Percentiles rank a stretch among this genome's conserved stretches.
These are phyloP conservation scores for Colletotrichum incanum DNA, from an alignment of 2,329 filamentous ascomycete species.

Conservation along the genomic window DNA sequence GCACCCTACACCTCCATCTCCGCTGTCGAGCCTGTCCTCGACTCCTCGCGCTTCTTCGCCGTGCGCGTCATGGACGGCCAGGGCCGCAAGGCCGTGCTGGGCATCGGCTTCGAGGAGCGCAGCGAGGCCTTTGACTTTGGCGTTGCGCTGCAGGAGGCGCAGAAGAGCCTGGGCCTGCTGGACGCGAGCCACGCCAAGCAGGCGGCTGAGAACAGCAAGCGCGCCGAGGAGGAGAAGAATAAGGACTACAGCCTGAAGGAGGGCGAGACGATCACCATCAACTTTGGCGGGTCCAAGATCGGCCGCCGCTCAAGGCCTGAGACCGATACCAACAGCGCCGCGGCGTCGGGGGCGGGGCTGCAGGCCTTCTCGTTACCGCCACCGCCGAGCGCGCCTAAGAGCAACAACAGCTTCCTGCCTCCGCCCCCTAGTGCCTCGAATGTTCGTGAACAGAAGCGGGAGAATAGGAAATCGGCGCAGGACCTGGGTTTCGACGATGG, in stretches of 20 bases:
- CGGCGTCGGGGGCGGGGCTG: slow-evolving; percentile 49
- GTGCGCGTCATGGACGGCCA: slow-evolving; percentile 83
- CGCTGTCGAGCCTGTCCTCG: slow-evolving; percentile 83
- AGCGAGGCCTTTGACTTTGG: slow-evolving; percentile 90
- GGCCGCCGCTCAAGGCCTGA: slow-evolving; percentile 58
- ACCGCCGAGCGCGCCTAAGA: slow-evolving; percentile 67
- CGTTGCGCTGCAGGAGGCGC: slow-evolving; percentile 83
- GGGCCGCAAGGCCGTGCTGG: slow-evolving; percentile 83
- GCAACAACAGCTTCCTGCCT: slow-evolving; percentile 62
- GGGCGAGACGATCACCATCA: slow-evolving; percentile 89
- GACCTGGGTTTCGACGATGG: slow-evolving; percentile 89
- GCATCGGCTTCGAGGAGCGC: slow-evolving; percentile 90
- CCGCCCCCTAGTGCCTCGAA: slow-evolving; percentile 77
- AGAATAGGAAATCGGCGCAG: slow-evolving; percentile 68
- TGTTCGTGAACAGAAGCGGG: slow-evolving; percentile 73
- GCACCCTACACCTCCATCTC: slow-evolving; percentile 79
- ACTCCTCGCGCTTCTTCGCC: slow-evolving; percentile 89
- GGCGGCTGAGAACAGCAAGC: slow-evolving; percentile 54
- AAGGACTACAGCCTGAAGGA: slow-evolving; percentile 90
- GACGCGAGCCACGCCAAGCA: slow-evolving; percentile 55
- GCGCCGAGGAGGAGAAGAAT: slow-evolving; percentile 66
- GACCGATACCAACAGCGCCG: slow-evolving; percentile 47
- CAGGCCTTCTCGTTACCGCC: slow-evolving; percentile 82
- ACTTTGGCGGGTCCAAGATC: slow-evolving; percentile 73
- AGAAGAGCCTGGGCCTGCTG: slow-evolving; percentile 78